Percentiles rank a stretch among this genome's conserved stretches.
Conservation (phyloP, 2,329 filamentous ascomycete species). For the Gaeumannomyces sp. region DNA sequence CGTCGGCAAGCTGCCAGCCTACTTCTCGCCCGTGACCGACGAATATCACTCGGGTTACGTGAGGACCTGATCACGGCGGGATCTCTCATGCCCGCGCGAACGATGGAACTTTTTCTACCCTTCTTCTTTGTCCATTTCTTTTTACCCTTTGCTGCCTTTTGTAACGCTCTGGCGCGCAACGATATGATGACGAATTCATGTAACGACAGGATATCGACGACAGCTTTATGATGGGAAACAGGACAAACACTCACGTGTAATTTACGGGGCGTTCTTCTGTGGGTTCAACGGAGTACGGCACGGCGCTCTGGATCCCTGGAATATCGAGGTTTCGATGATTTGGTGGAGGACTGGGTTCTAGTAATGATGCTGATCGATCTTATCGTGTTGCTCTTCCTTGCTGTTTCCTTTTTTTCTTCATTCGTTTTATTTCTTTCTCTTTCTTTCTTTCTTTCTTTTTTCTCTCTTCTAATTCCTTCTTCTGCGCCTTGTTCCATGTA, state of each 20-base stretch:
- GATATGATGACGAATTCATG: neutral
- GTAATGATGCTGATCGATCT: neutral
- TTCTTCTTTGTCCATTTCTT: neutral
- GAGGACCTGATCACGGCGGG: neutral
- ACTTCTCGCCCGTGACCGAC: neutral
- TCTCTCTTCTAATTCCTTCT: neutral
- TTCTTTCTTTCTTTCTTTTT: neutral
- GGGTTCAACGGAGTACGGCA: too few relatives aligned
- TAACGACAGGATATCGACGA: neutral
- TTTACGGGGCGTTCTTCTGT: too few relatives aligned
- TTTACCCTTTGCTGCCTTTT: neutral
- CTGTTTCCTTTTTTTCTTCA: neutral
- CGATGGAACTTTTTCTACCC: neutral
- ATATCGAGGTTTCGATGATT: neutral
- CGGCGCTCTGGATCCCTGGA: too few relatives aligned
- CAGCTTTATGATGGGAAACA: neutral
- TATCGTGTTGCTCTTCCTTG: neutral
- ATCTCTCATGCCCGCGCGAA: neutral
- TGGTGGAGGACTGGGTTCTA: neutral
- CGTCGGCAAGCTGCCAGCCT: neutral
- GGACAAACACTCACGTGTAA: neutral
- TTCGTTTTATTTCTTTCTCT: neutral
- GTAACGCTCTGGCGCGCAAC: neutral
- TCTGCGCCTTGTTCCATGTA: neutral
- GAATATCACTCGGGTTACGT: neutral